Base-by-base conservation (phyloP, 331 rosid genomes). In the Ulmus americana region DNA sequence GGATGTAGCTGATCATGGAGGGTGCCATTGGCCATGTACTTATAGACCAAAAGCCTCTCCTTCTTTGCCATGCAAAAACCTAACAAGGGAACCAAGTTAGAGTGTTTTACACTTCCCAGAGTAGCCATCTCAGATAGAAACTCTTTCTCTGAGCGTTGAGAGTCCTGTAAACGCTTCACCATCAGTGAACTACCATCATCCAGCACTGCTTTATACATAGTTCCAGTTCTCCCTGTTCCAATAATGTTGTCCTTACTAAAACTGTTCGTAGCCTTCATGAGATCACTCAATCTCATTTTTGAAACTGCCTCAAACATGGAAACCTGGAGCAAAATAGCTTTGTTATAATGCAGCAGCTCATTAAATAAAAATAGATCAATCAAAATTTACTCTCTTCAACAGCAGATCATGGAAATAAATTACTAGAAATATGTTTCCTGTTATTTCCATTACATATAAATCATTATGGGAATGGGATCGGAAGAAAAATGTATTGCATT, bases 101-200 rank as follows among this genome's bases (percentile, higher is more conserved):
- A 83, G 71, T 89, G 88, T 45, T 59, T 79, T 71, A 94, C 84
- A 10, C 64, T 67, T 66, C 97, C 99, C 2, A 94, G 76, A 3
- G 91, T 90, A 50, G 70, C 57, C 97, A 94, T 94, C 86, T 94
- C 97, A 0, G 99, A 84, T 75, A 69, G 11, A 65, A 94, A 94
- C 72, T 85, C 91, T 67, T 89, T 94, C 82, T 90, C 95, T 1
- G 91, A 73, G 81, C 71, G 84, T 48, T 85, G 97, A 70, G 97
- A 87, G 59, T 94, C 82, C 82, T 87, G 95, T 77, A 94, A 76
- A 80, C 99, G 82, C 91, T 94, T 94, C 64, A 94, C 90, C 99
- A 85, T 89, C 48, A 89, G 76, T 45, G 81, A 65, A 6, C 91
- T 82, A 65, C 99, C 97, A 43, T 87, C 85, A 0, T 81, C 90